phyloP scores from a whole-genome alignment of 345 rosid species.

The Microthlaspi erraticum region DNA sequence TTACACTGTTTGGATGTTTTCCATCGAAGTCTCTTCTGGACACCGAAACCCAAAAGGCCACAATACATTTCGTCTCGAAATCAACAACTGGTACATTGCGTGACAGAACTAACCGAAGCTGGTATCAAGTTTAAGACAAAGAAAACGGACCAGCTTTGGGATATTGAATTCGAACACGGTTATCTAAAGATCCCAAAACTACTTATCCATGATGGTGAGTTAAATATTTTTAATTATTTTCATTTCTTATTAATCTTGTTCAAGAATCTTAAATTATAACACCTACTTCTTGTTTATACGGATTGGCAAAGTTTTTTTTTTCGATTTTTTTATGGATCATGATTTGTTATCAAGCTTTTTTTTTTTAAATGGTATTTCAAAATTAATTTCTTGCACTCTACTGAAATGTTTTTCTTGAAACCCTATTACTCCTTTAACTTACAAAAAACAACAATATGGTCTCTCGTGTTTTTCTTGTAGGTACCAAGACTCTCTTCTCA shows the following conservation, averaged over 20 bases:
- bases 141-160: too few relatives aligned
- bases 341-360: neutral
- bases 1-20: constrained; percentile 83
- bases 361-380: neutral
- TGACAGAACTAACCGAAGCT: too few relatives aligned
- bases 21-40: constrained; percentile 58
- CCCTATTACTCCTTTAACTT: neutral
- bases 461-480: constrained; percentile 10
- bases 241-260: too few relatives aligned
- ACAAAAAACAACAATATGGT: too few relatives aligned
- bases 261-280: neutral
- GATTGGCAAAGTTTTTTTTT: neutral
- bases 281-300: neutral
- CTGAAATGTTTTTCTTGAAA: neutral
- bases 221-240: neutral
- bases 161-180: too few relatives aligned
- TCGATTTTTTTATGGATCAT: neutral
- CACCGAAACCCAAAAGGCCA: constrained; percentile 37
- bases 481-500: constrained; percentile 81
- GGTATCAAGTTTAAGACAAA: too few relatives aligned
- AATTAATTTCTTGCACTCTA: neutral
- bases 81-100: too few relatives aligned
- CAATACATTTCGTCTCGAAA: too few relatives aligned
- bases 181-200: too few relatives aligned
- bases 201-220: neutral